Percentiles rank a stretch among this genome's conserved stretches.
These are phyloP conservation scores for Pythium dissimile DNA, from an alignment of 352 stramenopile genomes.

Conservation along the genomic window DNA sequence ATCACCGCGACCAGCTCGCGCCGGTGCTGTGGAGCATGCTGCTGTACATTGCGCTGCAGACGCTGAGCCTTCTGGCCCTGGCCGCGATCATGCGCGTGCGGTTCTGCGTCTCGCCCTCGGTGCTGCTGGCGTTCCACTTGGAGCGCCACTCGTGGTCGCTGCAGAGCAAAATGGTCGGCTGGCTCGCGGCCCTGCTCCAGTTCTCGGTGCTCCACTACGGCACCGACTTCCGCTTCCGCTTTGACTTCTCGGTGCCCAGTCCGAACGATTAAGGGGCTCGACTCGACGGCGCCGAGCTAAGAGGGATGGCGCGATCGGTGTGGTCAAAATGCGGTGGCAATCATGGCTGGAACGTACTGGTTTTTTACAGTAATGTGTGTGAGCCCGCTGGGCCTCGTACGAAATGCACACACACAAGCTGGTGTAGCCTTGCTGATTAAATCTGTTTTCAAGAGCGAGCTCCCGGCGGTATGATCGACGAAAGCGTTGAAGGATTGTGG, in stretches of 20 bases:
- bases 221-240: background rate
- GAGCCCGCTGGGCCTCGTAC: too few relatives aligned
- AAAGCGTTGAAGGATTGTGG: too few relatives aligned
- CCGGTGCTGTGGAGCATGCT: background rate
- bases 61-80: background rate
- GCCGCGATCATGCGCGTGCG: background rate
- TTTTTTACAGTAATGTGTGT: too few relatives aligned
- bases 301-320: too few relatives aligned
- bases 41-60: conserved; percentile 6
- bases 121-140: conserved; percentile 3
- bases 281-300: too few relatives aligned
- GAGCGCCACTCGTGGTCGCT: conserved; percentile 10
- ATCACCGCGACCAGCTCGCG: background rate
- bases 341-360: too few relatives aligned
- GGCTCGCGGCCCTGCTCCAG: conserved; percentile 4
- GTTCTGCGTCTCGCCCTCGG: background rate
- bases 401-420: too few relatives aligned
- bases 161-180: conserved; percentile 6
- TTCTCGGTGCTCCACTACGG: conserved; percentile 7
- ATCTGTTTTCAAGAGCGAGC: too few relatives aligned
- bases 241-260: background rate
- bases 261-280: background rate
- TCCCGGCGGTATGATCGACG: too few relatives aligned
- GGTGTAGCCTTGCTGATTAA: too few relatives aligned
- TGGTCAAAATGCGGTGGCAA: too few relatives aligned